Evolutionary conservation across 1,284 basidiomycete genomes (phyloP), one percentile per base, ranked within the genome.

Genomic region (Leccinum solheimii): DNA sequence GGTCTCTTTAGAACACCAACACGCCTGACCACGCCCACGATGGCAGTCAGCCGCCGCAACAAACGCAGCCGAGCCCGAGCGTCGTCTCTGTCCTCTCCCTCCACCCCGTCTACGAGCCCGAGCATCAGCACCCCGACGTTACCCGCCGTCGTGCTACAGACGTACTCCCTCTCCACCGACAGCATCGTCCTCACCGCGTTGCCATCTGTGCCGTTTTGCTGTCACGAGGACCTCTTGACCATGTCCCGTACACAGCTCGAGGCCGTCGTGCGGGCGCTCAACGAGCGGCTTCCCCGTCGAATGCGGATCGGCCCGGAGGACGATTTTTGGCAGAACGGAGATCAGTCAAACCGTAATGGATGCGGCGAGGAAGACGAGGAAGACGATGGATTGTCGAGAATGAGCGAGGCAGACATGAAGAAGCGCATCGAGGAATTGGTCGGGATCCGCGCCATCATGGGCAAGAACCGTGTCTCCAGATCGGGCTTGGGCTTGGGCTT

Each of bases 121-220:
- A n/a, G 43, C 43, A 10, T 19, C 19, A 48, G 19, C 13, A 56
- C 56, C 3, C 60, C 59, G 0, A 57, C 58, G 8, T 57, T 72
- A 3, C 72, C 73, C 1, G 56, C 71, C 2, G 70, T 83, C 48
- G 78, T 83, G 9, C 70, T 86, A 5, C 84, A 86, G 69, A 83
- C 81, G 62, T 78, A 82, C 55, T 83, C 85, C 62, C 55, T 67
- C 9, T 74, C 75, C 36, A 77, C 80, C 11, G 83, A 84, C 64
- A 81, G 80, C 8, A 75, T 86, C n/a, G 76, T 86, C 54, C 83
- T 87, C 67, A 86, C 83, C 0, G 75, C 84, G 11, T 75, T 87
- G 6, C 72, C 77, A 58, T 71, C 72, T 27, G 68, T 80, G 3
- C 85, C 84, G 0, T 86, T 86, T 73, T 86, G 84, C 73, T 86